Base-by-base conservation (phyloP, 2,329 filamentous ascomycete species). In the Cladophialophora immunda region DNA sequence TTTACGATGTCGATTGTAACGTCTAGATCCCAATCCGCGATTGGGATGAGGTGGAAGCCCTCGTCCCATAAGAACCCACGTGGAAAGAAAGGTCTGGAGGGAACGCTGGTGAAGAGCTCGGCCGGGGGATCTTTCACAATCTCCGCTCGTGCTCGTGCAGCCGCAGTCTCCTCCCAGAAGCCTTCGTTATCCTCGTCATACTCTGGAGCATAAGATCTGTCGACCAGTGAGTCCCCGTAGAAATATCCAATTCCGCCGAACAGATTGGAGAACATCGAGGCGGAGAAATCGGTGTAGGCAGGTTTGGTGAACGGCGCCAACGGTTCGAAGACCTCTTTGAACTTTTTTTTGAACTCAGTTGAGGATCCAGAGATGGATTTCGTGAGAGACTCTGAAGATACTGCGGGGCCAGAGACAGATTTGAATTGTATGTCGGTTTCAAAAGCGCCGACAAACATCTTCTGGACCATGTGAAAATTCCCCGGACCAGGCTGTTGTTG, bases 51-150 rank as follows among this genome's bases (percentile, higher is more conserved):
- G 75, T 99, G 95, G 80, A 98, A 99, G 0, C 95, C 95, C 78
- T 99, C 95, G 74, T 99, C 95, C 95, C 95, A 99, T 3, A 98
- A 84, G 78, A 99, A 99, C 0, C 95, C 95, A 68, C 95, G 87
- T 1, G 95, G 95, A 80, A 99, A 99, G 83, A 99, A 99, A 0
- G 95, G 92, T 4, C 95, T 86, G 8, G 94, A 98, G 0, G 95
- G 95, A 64, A 98, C 90, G 73, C 90, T 92, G 6, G 94, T 96
- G 77, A 94, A 98, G 2, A 99, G 86, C 77, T 97, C 92, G 62
- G 90, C 92, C 1, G 94, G 93, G 0, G 92, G 92, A 75, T 96
- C 93, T 0, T 90, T 80, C 67, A 88, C 83, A 70, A 93, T 89
- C 70, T 87, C 80, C 63, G 87, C 89, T 66, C 89, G 87, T 27